Percentiles rank a stretch among this genome's conserved stretches.
Evolutionary conservation across 306 rosid species (phyloP).

Genomic region (Quercus cerris): DNA sequence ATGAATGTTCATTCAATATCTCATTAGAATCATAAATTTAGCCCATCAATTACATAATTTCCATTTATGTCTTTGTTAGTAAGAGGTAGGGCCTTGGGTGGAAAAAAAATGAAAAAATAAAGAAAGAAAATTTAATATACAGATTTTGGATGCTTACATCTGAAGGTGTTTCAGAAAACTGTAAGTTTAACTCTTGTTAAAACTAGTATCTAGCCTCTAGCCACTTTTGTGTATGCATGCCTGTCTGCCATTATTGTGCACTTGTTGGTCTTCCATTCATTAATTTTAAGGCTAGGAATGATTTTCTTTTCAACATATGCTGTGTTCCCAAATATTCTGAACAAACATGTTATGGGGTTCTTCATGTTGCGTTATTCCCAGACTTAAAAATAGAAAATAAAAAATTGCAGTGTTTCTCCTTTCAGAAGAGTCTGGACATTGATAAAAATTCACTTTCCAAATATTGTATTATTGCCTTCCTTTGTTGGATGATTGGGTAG

Average conservation of each 20-base stretch:
- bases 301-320: neutral
- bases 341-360: too few species aligned
- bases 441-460: neutral
- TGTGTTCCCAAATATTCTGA: neutral
- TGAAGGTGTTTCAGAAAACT: neutral
- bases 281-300: too few species aligned
- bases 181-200: neutral
- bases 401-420: too few species aligned
- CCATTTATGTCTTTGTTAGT: neutral
- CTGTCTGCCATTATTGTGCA: neutral
- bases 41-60: neutral
- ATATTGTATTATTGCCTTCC: neutral
- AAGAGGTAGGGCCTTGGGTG: neutral
- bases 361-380: too few species aligned
- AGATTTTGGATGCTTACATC: neutral
- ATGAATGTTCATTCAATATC: neutral
- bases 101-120: neutral
- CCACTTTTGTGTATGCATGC: neutral
- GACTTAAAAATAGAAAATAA: too few species aligned
- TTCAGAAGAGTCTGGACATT: neutral
- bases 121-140: neutral
- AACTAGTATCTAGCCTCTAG: neutral
- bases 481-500: slow-evolving; percentile 4
- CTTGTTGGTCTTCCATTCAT: neutral
- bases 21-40: neutral